Base-by-base conservation (phyloP, 805 yeast genomes). In the Candida montana region DNA sequence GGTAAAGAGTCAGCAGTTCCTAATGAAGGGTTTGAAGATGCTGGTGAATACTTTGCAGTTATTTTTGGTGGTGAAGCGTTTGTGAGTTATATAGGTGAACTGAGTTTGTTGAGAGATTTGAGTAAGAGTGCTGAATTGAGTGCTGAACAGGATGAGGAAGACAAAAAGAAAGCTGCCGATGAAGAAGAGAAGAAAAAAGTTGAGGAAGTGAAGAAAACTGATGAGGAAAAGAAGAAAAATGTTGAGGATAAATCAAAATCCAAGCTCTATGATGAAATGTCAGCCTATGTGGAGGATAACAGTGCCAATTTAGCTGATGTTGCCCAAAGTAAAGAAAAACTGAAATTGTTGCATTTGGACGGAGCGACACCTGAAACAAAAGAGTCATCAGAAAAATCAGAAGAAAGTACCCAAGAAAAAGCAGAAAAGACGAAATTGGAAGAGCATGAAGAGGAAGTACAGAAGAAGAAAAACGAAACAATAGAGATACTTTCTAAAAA, bases 1-100 rank as follows among this genome's bases (percentile, higher is more conserved):
- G 95, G 95, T 38, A 81, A 79, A 54, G 86, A 83, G 44, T 79
- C 77, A 47, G 81, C 83, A 13, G 75, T 81, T 24, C 83, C 85
- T 1, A 69, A 68, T 38, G 85, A 81, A 47, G 88, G 87, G 4
- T 81, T 81, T 53, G 87, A 56, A 51, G 91, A 83, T 58, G 85
- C 91, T 2, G 69, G 76, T 32, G 88, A 81, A 55, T 79, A 80
- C 52, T 82, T 81, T 58, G 70, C 81, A 4, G 72, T 72, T 66
- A 81, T 82, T 45, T 81, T 89, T 62, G 96, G 96, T 34, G 96
- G 96, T 37, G 95, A 84, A 42, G 95, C 93, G 2, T 89, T 90
- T 62, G 74, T 70, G 27, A 81, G 82, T 37, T 82, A 89, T 72
- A 86, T 91, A 53, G 99, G 99, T 5, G 96, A 93, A 59, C 65